Conservation (phyloP, 805 yeast genomes). For the Spathaspora passalidarum region DNA sequence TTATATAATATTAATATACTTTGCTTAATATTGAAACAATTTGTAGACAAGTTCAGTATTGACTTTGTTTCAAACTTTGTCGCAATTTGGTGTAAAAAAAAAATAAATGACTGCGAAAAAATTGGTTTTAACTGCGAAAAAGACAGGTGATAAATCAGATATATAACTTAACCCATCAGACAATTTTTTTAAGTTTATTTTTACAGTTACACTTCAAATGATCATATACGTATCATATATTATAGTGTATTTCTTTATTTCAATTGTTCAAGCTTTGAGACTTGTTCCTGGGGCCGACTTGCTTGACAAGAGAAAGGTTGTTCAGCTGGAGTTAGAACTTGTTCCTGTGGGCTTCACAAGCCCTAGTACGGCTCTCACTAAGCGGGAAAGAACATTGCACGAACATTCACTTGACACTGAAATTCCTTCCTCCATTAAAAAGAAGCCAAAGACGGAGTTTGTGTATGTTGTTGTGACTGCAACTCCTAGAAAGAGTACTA, state of each 20-base stretch:
- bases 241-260: not conserved
- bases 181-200: not conserved
- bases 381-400: not conserved
- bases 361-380: not conserved
- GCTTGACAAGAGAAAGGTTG: not conserved
- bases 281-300: not conserved
- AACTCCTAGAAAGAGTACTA: not conserved
- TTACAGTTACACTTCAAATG: not conserved
- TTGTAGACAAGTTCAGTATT: not conserved
- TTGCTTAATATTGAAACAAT: not conserved
- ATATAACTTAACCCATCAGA: not conserved
- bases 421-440: not conserved
- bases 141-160: not conserved
- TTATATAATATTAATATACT: not conserved
- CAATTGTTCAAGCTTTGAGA: not conserved
- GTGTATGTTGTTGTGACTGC: not conserved
- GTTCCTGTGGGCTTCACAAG: not conserved
- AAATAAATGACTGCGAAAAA: constrained; percentile 2
- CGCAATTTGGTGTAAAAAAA: not conserved
- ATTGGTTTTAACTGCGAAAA: not conserved
- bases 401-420: not conserved
- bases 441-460: not conserved
- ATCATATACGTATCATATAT: not conserved
- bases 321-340: not conserved
- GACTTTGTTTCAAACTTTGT: not conserved